These are phyloP conservation scores for Monosporozyma aerobia DNA, from an alignment of 805 yeast species.

Conservation along the genomic window DNA sequence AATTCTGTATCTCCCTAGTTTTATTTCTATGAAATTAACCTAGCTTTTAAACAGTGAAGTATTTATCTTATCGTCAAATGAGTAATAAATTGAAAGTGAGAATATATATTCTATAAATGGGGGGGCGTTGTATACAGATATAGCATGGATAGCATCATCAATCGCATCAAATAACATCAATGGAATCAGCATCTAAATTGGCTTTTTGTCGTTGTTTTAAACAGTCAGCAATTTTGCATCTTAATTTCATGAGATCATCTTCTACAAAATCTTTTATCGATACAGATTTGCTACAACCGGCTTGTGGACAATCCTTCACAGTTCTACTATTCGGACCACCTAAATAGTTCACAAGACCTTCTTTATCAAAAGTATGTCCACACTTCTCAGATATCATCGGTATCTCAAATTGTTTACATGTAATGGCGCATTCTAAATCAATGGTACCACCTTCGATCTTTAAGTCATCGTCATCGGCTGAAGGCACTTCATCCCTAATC, in stretches of 20 bases:
- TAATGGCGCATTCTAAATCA: conserved; percentile 61
- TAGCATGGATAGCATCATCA: neutral
- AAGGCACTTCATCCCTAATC: conserved; percentile 36
- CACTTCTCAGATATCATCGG: conserved; percentile 54
- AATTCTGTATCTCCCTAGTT: neutral
- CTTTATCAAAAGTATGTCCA: conserved; percentile 52
- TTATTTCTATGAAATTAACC: neutral
- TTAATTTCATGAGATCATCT: conserved; percentile 47
- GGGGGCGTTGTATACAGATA: neutral
- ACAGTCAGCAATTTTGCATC: conserved; percentile 35
- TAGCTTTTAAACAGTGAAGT: neutral
- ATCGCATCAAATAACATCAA: conserved; percentile 4
- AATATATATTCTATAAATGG: neutral
- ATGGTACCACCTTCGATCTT: conserved; percentile 62
- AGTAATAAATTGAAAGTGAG: neutral
- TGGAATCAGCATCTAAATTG: conserved; percentile 2
- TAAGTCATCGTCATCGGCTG: conserved; percentile 47
- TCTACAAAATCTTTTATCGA: conserved; percentile 30
- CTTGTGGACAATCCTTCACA: conserved; percentile 47
- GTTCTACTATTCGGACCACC: neutral
- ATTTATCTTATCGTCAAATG: neutral
- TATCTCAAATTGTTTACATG: conserved; percentile 39
- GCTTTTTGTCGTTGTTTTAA: conserved; percentile 1
- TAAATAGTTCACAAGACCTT: conserved; percentile 34
- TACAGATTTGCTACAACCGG: conserved; percentile 39